phyloP scores from a whole-genome alignment of 176 grass and related monocot genomes.

The Triticum monococcum region DNA sequence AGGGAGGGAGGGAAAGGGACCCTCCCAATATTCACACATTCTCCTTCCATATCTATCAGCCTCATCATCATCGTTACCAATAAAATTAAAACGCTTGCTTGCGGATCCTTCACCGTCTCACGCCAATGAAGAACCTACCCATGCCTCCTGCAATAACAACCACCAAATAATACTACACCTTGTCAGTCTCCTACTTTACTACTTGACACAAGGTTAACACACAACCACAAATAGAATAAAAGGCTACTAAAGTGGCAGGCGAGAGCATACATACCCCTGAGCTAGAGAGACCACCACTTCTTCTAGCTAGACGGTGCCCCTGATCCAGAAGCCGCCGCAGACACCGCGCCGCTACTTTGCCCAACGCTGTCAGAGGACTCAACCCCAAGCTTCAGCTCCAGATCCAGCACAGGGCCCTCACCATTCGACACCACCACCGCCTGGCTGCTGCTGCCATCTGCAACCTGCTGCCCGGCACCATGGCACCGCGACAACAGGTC shows the following conservation, averaged over 20 bases:
- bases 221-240: background rate
- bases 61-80: background rate
- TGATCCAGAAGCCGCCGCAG: background rate
- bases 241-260: background rate
- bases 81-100: background rate
- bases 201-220: too few relatives aligned
- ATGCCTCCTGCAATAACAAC: background rate
- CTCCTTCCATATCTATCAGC: background rate
- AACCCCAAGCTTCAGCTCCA: constrained; percentile 10
- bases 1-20: too few relatives aligned
- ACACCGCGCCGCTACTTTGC: background rate
- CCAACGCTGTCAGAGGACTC: background rate
- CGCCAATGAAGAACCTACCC: background rate
- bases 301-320: background rate
- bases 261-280: background rate
- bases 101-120: background rate
- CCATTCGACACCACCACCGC: constrained; percentile 17
- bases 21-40: background rate
- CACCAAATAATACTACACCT: background rate
- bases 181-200: background rate
- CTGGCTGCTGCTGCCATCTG: background rate
- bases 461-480: constrained; percentile 4
- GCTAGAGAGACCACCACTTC: background rate
- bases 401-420: background rate
- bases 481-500: constrained; percentile 36